A percentile compares a stretch with the other conserved stretches of the same genome.
phyloP scores from a whole-genome alignment of 352 stramenopile genomes.

The Pythium dissimile region DNA sequence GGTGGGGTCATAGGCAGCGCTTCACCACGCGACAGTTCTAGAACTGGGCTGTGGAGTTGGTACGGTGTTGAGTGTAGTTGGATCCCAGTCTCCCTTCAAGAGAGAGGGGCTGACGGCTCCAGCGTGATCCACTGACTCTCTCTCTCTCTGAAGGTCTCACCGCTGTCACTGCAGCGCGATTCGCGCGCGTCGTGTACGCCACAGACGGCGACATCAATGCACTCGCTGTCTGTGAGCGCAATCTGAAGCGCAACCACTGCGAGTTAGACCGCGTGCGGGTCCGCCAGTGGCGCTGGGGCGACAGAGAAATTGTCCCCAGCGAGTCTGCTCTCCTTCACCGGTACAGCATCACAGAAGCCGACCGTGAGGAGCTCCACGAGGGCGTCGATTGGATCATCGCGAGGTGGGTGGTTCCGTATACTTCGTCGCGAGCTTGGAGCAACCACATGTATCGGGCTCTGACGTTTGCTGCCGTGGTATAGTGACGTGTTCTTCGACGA shows the following conservation, averaged over 20 bases:
- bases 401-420: constrained; percentile 22
- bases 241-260: constrained; percentile 29
- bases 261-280: constrained; percentile 26
- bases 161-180: constrained; percentile 35
- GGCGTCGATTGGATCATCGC: constrained; percentile 19
- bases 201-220: constrained; percentile 40
- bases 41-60: constrained; percentile 58
- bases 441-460: background rate
- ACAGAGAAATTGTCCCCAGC: too few species aligned
- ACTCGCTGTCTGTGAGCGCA: constrained; percentile 33
- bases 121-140: background rate
- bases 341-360: too few species aligned
- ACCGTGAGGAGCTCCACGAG: constrained; percentile 2
- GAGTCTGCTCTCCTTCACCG: too few species aligned
- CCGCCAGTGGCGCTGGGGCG: constrained; percentile 24
- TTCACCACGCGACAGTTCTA: constrained; percentile 32
- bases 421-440: background rate
- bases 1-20: too few species aligned
- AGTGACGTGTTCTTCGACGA: constrained; percentile 77
- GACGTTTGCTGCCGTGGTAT: background rate
- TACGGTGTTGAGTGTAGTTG: constrained; percentile 12
- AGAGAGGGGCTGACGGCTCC: too few species aligned
- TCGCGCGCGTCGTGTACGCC: constrained; percentile 37
- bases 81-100: too few species aligned
- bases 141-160: constrained; percentile 31